Evolutionary conservation across 2,329 filamentous ascomycete species (phyloP), one percentile per base, ranked within the genome.

Genomic region (Clarireedia monteithiana): DNA sequence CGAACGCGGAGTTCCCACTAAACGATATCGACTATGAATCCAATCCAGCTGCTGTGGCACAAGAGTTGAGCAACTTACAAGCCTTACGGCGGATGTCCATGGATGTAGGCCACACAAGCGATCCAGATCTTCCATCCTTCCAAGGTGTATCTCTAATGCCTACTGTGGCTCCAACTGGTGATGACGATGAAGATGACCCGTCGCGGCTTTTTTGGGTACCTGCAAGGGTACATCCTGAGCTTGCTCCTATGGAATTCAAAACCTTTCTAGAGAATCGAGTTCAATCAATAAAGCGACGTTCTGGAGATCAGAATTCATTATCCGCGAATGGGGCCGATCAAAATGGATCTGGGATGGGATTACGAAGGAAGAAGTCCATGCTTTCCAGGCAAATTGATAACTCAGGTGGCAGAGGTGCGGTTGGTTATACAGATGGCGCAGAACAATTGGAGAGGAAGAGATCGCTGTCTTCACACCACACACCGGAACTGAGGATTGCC

Each of bases 161-260:
- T 2, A 79, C 86, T 17, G 80, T 86, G 60, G 86, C 88, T 17
- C 88, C 89, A 1, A 83, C 78, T 2, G 82, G 84, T 34, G 81
- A 83, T 58, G 87, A 89, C 60, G 87, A 95, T 66, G 91, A 95
- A 69, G 87, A 91, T 64, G 92, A 97, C 68, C 84, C 90, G 6
- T 91, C 91, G 2, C 82, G 91, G 60, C 74, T 97, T 58, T 88
- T 97, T 62, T 99, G 94, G 94, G 94, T 99, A 5, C 94, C 94
- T 5, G 94, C 94, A 24, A 84, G 91, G 57, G 80, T 99, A 27
- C 94, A 99, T 66, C 94, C 94, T 0, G 94, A 99, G 71, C 77
- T 99, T 49, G 94, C 94, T 2, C 94, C 94, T 1, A 91, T 88
- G 67, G 94, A 96, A 64, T 99, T 97, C 77, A 96, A 95, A 72